phyloP scores from a whole-genome alignment of 208 protist species.

The Leishmania gerbilli region DNA sequence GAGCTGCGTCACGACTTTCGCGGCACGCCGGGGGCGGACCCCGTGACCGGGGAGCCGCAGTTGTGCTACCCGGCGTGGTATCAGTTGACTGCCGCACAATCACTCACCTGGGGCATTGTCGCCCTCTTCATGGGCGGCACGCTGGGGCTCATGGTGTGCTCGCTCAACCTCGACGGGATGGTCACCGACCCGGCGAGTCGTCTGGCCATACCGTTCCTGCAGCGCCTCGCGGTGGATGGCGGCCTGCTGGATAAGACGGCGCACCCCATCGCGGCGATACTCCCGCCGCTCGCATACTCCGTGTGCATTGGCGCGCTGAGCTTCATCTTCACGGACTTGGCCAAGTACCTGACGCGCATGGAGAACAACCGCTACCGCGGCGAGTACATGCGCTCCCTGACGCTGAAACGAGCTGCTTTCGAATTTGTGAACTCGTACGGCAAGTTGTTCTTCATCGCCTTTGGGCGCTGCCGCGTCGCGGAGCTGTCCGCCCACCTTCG shows the following conservation, averaged over 20 bases:
- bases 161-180: conserved; percentile 58
- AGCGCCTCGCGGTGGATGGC: conserved; percentile 39
- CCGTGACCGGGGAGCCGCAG: conserved; percentile 46
- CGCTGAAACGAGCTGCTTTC: conserved; percentile 67
- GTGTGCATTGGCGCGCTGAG: conserved; percentile 44
- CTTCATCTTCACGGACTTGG: conserved; percentile 49
- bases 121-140: conserved; percentile 40
- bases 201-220: conserved; percentile 32
- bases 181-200: conserved; percentile 27
- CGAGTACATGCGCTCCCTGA: conserved; percentile 63
- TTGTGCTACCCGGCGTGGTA: conserved; percentile 51
- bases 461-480: conserved; percentile 49
- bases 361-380: conserved; percentile 67
- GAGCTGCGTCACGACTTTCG: conserved; percentile 46
- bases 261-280: conserved; percentile 24
- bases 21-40: conserved; percentile 31
- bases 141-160: conserved; percentile 45
- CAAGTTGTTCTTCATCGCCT: conserved; percentile 65
- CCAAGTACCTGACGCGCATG: conserved; percentile 48
- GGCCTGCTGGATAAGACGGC: conserved; percentile 41
- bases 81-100: conserved; percentile 41
- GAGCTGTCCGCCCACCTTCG: conserved; percentile 46
- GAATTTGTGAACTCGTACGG: conserved; percentile 74
- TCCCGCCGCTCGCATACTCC: conserved; percentile 51
- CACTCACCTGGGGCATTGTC: conserved; percentile 41